These are phyloP conservation scores for Fusarium sp. DNA, from an alignment of 2,329 filamentous ascomycete species.

Conservation along the genomic window DNA sequence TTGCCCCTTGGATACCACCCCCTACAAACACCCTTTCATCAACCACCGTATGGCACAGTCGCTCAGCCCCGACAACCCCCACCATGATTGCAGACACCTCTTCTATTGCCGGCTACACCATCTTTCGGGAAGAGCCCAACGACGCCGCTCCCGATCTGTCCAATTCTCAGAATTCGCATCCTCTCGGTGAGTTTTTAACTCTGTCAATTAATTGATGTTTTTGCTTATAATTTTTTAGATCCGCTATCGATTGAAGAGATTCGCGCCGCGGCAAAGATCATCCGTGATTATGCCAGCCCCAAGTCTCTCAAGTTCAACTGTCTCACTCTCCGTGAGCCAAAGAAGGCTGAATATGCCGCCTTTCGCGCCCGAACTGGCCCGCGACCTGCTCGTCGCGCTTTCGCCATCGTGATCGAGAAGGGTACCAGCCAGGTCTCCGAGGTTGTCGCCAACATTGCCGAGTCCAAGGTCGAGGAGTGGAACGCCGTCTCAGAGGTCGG, in stretches of 20 bases:
- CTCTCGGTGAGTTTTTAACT: slow-evolving; percentile 48
- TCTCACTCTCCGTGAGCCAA: slow-evolving; percentile 74
- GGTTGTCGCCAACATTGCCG: slow-evolving; percentile 63
- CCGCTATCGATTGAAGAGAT: slow-evolving; percentile 68
- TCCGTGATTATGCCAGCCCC: slow-evolving; percentile 54
- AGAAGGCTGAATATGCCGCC: slow-evolving; percentile 72
- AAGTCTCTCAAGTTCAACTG: slow-evolving; percentile 66
- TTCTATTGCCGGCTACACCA: slow-evolving; percentile 59
- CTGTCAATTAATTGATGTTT: not conserved
- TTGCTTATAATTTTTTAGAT: slow-evolving; percentile 48
- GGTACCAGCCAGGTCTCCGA: slow-evolving; percentile 58
- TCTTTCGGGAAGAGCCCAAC: slow-evolving; percentile 58
- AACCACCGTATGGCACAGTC: slow-evolving; percentile 46
- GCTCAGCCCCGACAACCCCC: slow-evolving; percentile 49
- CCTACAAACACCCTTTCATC: slow-evolving; percentile 1
- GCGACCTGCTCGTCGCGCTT: slow-evolving; percentile 62
- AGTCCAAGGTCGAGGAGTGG: slow-evolving; percentile 55
- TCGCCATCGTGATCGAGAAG: slow-evolving; percentile 61
- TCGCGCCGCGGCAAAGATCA: slow-evolving; percentile 60
- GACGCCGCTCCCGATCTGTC: slow-evolving; percentile 52
- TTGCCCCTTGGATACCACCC: slow-evolving; percentile 6
- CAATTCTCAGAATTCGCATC: slow-evolving; percentile 51
- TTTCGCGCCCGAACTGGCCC: slow-evolving; percentile 64
- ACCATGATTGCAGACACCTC: slow-evolving; percentile 58
- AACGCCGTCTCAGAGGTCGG: slow-evolving; percentile 62